Evolutionary conservation across 495 filamentous ascomycete species (phyloP).

Genomic region (Penicillium crystallinum): DNA sequence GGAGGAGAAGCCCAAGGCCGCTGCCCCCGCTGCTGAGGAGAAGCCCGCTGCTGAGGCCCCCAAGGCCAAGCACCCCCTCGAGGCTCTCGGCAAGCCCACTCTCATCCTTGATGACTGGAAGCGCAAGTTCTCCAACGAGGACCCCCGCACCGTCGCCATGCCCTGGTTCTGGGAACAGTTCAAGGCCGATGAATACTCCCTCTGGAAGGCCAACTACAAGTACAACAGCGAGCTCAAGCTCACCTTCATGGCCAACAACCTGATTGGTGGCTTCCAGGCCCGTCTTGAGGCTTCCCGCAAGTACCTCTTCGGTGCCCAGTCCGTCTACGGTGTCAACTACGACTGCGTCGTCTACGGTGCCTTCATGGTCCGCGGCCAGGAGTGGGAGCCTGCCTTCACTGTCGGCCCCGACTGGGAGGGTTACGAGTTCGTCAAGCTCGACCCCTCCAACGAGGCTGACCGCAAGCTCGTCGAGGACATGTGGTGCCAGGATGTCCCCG

Average conservation of each 20-base stretch:
- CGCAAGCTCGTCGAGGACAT: slow-evolving; percentile 76
- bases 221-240: slow-evolving; percentile 96
- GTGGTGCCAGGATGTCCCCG: slow-evolving; percentile 86
- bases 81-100: slow-evolving; percentile 73
- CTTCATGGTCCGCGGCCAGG: slow-evolving; percentile 90
- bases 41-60: slow-evolving; percentile 63
- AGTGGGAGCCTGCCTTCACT: slow-evolving; percentile 80
- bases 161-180: slow-evolving; percentile 98
- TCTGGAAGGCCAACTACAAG: slow-evolving; percentile 92
- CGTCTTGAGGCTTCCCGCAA: slow-evolving; percentile 98
- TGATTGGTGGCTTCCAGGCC: slow-evolving; percentile 93
- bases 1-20: slow-evolving; percentile 61
- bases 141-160: slow-evolving; percentile 72
- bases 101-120: slow-evolving; percentile 95
- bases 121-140: slow-evolving; percentile 96
- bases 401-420: slow-evolving; percentile 96
- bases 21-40: slow-evolving; percentile 44
- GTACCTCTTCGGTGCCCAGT: slow-evolving; percentile 91
- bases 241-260: slow-evolving; percentile 97
- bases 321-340: slow-evolving; percentile 82
- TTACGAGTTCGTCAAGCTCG: slow-evolving; percentile 93
- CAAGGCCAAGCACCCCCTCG: slow-evolving; percentile 95
- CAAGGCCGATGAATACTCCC: slow-evolving; percentile 87
- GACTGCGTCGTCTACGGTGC: slow-evolving; percentile 85
- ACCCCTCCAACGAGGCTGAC: slow-evolving; percentile 76